Base-by-base conservation (phyloP, 257 asterid species). In the Thymus mandschuricus region DNA sequence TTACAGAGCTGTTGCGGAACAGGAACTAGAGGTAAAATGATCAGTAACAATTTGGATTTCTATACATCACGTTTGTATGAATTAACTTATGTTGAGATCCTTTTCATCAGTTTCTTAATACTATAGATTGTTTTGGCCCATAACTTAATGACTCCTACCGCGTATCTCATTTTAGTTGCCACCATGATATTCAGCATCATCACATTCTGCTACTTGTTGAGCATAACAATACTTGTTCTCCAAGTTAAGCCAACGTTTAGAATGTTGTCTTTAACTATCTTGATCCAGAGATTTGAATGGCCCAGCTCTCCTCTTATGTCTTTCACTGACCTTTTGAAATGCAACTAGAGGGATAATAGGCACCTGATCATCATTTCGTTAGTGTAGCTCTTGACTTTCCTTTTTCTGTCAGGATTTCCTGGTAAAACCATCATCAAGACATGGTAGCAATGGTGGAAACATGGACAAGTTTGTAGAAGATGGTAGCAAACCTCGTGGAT, bases 1-100 rank as follows among this genome's bases (percentile, higher is more conserved):
- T 82, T 91, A 85, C 83, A 88, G 98, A 78, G 89, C 96, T 81
- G 78, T 85, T 71, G 97, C 98, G 4, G 98, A 94, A 73, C 84
- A 79, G 76, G 95, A 91, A 81, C 75, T 89, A 66, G 86, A 91
- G 96, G 98, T 93, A 69, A 41, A 70, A 2, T 57, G 58, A 51
- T 77, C 52, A 55, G 50, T 72, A 40, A 33, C 46, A 68, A 61
- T 69, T 50, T 38, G 46, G 38, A 8, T 46, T 66, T 51, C 46
- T 48, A 57, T 1, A 44, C 51, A n/a, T 58, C 40, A 34, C 45
- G 33, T 30, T 35, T 60, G 64, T 56, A 38, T 79, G 72, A 75
- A 31, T 75, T 64, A 44, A 31, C 70, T 58, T 78, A 30, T 46
- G 29, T 21, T 62, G 60, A 46, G 54, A 60, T 54, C 34, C 1